phyloP scores from a whole-genome alignment of 345 rosid species.

The Arabis hirsuta region DNA sequence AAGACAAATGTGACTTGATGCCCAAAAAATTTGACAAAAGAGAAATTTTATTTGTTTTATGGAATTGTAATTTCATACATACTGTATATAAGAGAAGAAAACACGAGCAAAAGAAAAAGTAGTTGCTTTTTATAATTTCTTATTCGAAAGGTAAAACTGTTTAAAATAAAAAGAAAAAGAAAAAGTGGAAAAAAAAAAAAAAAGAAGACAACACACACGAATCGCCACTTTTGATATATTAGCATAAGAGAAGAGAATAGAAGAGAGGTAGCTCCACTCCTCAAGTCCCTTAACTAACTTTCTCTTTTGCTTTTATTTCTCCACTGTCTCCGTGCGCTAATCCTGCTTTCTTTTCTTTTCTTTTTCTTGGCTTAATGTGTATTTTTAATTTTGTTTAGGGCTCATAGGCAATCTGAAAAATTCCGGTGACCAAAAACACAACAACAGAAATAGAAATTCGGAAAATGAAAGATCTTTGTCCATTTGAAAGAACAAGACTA shows the following conservation, averaged over 20 bases:
- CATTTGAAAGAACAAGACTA: too few species aligned
- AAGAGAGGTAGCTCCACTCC: slow-evolving; percentile 31
- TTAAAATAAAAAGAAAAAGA: slow-evolving; percentile 18
- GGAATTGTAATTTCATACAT: background rate
- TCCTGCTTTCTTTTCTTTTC: background rate
- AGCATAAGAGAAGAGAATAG: slow-evolving; percentile 20
- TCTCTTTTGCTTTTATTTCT: slow-evolving; percentile 39
- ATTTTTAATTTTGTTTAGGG: background rate
- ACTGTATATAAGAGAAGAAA: slow-evolving; percentile 17
- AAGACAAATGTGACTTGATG: slow-evolving; percentile 41
- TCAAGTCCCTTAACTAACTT: slow-evolving; percentile 22
- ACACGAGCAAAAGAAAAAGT: slow-evolving; percentile 39
- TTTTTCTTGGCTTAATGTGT: background rate
- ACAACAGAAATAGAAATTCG: too few species aligned
- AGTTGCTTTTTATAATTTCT: slow-evolving; percentile 10
- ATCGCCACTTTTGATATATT: slow-evolving; percentile 27
- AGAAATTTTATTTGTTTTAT: background rate
- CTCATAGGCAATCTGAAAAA: too few species aligned
- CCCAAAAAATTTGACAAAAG: slow-evolving; percentile 14
- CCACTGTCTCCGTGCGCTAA: slow-evolving; percentile 40
- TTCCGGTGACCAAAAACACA: too few species aligned
- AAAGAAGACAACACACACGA: slow-evolving; percentile 45
- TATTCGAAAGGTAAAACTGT: slow-evolving; percentile 43
- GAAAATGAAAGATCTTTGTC: too few species aligned
- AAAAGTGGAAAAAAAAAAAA: background rate